Conservation (phyloP, 805 yeast species). For the Yarrowia deformans region DNA sequence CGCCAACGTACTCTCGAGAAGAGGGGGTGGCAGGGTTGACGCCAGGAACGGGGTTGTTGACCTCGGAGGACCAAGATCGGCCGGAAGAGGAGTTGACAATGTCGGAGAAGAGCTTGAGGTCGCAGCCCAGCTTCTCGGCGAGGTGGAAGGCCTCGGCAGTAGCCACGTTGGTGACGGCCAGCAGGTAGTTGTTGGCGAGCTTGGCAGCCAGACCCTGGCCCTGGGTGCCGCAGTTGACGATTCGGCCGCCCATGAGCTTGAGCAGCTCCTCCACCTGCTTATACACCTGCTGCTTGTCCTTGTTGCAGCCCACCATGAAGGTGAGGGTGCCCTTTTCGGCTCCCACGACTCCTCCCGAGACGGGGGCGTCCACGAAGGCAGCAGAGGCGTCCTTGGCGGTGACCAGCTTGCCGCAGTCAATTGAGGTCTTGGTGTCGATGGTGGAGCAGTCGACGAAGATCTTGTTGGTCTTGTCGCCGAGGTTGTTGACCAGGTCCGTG, state of each 20-base stretch:
- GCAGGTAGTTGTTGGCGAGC: constrained; percentile 60
- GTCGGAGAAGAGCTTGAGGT: constrained; percentile 57
- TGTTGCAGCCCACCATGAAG: constrained; percentile 59
- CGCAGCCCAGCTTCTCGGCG: constrained; percentile 59
- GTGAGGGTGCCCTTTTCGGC: constrained; percentile 61
- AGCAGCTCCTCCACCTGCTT: constrained; percentile 46
- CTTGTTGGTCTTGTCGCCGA: constrained; percentile 42
- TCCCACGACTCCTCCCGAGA: constrained; percentile 63
- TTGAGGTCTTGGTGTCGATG: constrained; percentile 59
- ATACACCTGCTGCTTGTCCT: constrained; percentile 41
- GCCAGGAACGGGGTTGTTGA: constrained; percentile 62
- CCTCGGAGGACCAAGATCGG: constrained; percentile 62
- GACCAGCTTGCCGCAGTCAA: constrained; percentile 53
- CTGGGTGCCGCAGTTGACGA: constrained; percentile 60
- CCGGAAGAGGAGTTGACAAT: constrained; percentile 62
- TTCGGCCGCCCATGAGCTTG: constrained; percentile 57
- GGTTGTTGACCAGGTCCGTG: constrained; percentile 52
- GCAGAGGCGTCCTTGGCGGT: constrained; percentile 51
- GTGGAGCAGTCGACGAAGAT: constrained; percentile 61
- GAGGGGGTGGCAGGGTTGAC: constrained; percentile 58
- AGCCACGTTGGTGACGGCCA: constrained; percentile 62
- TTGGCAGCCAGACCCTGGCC: constrained; percentile 65
- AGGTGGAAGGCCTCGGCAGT: constrained; percentile 63
- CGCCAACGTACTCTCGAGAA: constrained; percentile 57
- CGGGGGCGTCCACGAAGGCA: constrained; percentile 61